phyloP scores from a whole-genome alignment of 2,329 filamentous ascomycete genomes.

The Colletotrichum sp. region DNA sequence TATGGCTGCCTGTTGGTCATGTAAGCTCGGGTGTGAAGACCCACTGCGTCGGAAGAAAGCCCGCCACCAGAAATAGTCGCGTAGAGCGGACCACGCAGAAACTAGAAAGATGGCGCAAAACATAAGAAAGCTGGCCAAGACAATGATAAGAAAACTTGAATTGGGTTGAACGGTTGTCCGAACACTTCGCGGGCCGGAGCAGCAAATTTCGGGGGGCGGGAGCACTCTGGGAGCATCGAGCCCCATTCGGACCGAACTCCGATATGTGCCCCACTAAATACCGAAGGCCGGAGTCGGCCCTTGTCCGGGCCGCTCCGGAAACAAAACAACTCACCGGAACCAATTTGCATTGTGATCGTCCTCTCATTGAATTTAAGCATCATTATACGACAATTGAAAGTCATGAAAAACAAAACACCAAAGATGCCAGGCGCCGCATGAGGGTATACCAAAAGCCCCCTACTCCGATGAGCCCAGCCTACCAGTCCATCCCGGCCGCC shows the following conservation, averaged over 20 bases:
- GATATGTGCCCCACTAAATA: not conserved
- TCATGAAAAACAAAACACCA: not conserved
- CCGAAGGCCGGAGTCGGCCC: not conserved
- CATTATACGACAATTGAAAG: not conserved
- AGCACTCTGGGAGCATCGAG: not conserved
- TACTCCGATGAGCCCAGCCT: conserved; percentile 9
- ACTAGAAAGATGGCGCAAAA: not conserved
- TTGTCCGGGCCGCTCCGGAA: not conserved
- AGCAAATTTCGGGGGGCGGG: not conserved
- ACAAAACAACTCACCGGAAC: not conserved
- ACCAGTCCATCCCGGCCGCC: not conserved
- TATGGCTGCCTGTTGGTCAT: not conserved
- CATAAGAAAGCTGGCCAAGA: not conserved
- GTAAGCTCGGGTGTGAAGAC: not conserved
- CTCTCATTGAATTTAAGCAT: not conserved
- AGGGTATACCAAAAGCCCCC: conserved; percentile 16
- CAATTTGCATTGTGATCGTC: not conserved
- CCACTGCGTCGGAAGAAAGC: not conserved
- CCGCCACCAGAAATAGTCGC: not conserved
- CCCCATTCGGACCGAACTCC: not conserved
- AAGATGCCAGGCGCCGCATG: conserved; percentile 7
- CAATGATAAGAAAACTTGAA: not conserved
- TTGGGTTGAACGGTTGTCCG: not conserved
- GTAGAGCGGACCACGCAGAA: not conserved
- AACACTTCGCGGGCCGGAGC: not conserved